Evolutionary conservation across 129 eudicot genomes (phyloP), one percentile per base, ranked within the genome.

Genomic region (Flaveria linearis): DNA sequence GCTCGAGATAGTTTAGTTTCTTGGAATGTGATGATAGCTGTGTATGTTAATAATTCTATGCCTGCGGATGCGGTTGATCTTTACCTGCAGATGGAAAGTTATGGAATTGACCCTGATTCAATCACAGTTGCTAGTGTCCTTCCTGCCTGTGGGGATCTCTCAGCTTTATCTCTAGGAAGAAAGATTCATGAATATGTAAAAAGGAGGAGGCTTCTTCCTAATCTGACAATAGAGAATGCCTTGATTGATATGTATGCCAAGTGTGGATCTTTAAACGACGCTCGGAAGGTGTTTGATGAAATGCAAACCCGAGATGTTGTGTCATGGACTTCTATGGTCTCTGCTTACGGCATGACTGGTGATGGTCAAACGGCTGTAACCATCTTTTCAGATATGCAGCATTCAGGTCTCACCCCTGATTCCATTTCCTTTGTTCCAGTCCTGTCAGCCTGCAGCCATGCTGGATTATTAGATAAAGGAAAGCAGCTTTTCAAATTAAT

Each of bases 111-210:
- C 72, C 88, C 96, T 0, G 97, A 93, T 87, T 78, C 87, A 1
- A 81, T 93, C 22, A 90, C 97, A 22, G 20, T 90, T 41, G 88
- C 97, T 67, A 93, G 98, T 47, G 74, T 93, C 62, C 94, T 93
- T 47, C 98, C 98, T 49, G 95, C 98, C 67, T 87, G 91, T 85
- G 98, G 95, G 50, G 97, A 93, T 84, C 98, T 93, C 81, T 87
- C 87, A 2, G 98, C 98, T 45, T 55, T 93, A 43, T 68, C 73
- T 42, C 16, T 88, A 11, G 97, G 98, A 72, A 82, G 80, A 78
- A 55, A 86, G 77, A 88, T 93, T 72, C 98, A 93, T 57, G 79
- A 82, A 5, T 88, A 85, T 47, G 83, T 82, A 43, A 71, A 88
- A 67, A 85, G 72, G 69, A 88, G 82, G 55, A 84, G 81, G 68